Base-by-base conservation (phyloP, 306 rosid species). In the Carpinus viminea region DNA sequence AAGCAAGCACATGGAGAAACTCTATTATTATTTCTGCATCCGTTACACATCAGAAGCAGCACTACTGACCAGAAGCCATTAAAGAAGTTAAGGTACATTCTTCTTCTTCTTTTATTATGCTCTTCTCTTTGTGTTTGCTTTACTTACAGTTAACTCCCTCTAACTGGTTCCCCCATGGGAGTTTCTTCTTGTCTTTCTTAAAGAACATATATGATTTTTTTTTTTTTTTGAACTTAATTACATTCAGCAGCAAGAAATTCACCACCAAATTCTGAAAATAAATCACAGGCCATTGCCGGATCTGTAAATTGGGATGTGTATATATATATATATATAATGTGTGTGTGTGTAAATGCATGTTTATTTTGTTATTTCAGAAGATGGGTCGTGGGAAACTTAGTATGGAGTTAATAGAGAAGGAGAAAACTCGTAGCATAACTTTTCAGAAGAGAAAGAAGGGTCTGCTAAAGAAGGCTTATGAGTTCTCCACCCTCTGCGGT, bases 341-440 rank as follows among this genome's bases (percentile, higher is more conserved):
- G 5, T 38, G 5, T 38, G 0, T 3, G 5, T 47, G 16, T 70
- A 47, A 17, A 26, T 15, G 17, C 43, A 71, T 15, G 20, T 51
- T 12, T 13, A 2, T 12, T 48, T 56, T 70, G 50, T 12, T 69
- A 18, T 20, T 16, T 56, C 36, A 70, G 74, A 69, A 47, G 5
- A 84, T 84, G 84, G 80, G 77, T 51, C 82, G 84, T 57, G 28
- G 36, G 50, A 80, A 73, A 68, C 4, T 50, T 21, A 4, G 9
- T 0, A 43, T 38, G 31, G 72, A 74, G 8, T 45, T 47, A 5
- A 66, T 80, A 3, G 34, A 43, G 31, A 80, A 46, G 15, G 83
- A 21, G 76, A 76, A 8, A 68, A 2, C 15, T 57, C 77, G 87
- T 0, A 76, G 16, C n/a, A 0, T 12, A 8, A 6, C 81, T 12